Evolutionary conservation across 164 flowering plant genomes (phyloP), one percentile per base, ranked within the genome.

Genomic region (Stephania yunnanensis): DNA sequence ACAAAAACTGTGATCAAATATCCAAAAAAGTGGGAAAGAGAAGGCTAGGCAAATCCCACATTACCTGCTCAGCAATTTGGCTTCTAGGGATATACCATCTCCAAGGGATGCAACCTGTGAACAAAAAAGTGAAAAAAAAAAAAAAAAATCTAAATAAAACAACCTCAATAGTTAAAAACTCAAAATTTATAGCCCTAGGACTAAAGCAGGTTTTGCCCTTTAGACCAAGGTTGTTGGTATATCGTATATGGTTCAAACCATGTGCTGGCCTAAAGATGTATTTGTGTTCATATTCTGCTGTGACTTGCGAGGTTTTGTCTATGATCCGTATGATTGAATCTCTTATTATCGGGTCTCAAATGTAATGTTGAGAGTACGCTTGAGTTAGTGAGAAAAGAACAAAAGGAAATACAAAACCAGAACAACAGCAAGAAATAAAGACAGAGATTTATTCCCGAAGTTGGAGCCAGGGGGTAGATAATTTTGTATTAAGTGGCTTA

Each of bases 51-150:
- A 17, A 50, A 68, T 13, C 25, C 36, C 44, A 50, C 44, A 69
- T 76, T 87, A 92, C 99, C 98, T 90, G 89, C 90, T 94, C 82
- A 94, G 84, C 79, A 92, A 82, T 80, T 93, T 91, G 31, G 95
- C 97, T 85, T 96, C 99, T 74, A 96, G 81, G 64, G 98, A 92
- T 66, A 91, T 87, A 77, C 99, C 99, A 82, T 96, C 97, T 73
- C 97, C 97, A 73, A 96, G 90, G 73, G 89, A 30, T 79, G 98
- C 98, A 79, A 94, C 99, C 99, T 95, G 78, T 67, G 11, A 76
- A 76, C 17, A 68, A 72, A 71, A 2, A 48, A 61, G n/a, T n/a
- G n/a, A 71, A 25, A 25, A 25, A 25, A 25, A 45, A 50, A 46
- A 29, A 50, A 20, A 71, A 50, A 10, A 0, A 50, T 50, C 15